Evolutionary conservation across 2,329 filamentous ascomycete species (phyloP).

Genomic region (Didymosphaeria variabile): DNA sequence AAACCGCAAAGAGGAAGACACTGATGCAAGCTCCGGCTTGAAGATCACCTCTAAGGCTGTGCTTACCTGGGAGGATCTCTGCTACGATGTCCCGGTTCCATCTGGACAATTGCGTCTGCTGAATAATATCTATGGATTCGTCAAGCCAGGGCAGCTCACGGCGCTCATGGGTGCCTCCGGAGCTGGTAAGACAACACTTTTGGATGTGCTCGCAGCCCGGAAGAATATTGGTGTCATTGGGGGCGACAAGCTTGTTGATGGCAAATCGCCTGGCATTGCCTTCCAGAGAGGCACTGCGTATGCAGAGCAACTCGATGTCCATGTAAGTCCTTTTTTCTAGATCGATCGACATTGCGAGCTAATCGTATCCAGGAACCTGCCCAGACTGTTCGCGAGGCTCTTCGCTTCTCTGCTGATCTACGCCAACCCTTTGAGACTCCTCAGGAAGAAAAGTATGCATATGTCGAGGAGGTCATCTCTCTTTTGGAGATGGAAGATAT

Average conservation of each 20-base stretch:
- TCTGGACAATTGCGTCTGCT: constrained; percentile 62
- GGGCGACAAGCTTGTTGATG: constrained; percentile 71
- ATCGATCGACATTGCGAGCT: not conserved
- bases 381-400: constrained; percentile 70
- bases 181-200: constrained; percentile 86
- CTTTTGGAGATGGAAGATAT: constrained; percentile 72
- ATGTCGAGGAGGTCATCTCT: constrained; percentile 72
- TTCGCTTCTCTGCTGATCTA: constrained; percentile 72
- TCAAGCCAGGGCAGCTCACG: constrained; percentile 65
- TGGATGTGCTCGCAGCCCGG: constrained; percentile 76
- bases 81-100: constrained; percentile 75
- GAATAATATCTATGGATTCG: constrained; percentile 65
- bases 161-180: constrained; percentile 59
- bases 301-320: constrained; percentile 72
- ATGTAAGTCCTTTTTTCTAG: constrained; percentile 39
- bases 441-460: constrained; percentile 68
- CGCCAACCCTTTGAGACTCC: constrained; percentile 68
- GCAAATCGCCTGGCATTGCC: constrained; percentile 63
- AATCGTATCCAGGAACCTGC: constrained; percentile 56
- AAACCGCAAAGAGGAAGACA: constrained; percentile 53
- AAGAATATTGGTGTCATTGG: constrained; percentile 72
- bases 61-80: constrained; percentile 66
- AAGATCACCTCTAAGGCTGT: constrained; percentile 64
- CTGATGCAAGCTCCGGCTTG: constrained; percentile 55
- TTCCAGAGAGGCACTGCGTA: constrained; percentile 73